These are phyloP conservation scores for Trichoderma sp. DNA, from an alignment of 2,329 filamentous ascomycete species.

Conservation along the genomic window DNA sequence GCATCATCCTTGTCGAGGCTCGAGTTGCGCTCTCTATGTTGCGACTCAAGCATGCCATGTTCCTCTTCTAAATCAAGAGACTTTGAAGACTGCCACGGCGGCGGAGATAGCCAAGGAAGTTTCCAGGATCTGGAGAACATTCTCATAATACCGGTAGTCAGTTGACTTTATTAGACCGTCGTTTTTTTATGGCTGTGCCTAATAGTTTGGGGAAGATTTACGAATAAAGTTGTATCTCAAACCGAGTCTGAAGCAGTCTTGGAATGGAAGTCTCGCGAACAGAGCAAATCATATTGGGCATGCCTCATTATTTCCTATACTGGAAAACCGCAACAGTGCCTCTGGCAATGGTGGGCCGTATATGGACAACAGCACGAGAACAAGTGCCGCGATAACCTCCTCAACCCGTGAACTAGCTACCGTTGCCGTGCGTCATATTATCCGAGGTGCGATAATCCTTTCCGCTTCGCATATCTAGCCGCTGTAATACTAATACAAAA, in stretches of 20 bases:
- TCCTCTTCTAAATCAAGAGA: background rate
- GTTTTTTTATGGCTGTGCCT: too few species aligned
- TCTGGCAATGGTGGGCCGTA: background rate
- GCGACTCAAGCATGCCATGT: background rate
- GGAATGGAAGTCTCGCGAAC: background rate
- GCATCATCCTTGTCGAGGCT: background rate
- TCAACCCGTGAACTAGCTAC: background rate
- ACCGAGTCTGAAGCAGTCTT: background rate
- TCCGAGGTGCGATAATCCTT: background rate
- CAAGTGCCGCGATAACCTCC: background rate
- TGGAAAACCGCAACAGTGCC: background rate
- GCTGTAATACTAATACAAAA: background rate
- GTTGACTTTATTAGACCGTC: background rate
- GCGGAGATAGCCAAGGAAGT: background rate
- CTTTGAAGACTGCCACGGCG: background rate
- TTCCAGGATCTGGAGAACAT: background rate
- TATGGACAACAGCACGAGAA: background rate
- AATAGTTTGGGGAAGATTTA: background rate
- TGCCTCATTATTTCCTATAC: background rate
- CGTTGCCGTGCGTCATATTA: background rate
- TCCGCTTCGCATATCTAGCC: background rate
- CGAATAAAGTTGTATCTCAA: background rate
- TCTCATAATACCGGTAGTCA: background rate
- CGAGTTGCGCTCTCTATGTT: background rate
- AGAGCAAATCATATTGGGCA: background rate